phyloP scores from a whole-genome alignment of 352 stramenopile species.

The Phytophthora rubi region DNA sequence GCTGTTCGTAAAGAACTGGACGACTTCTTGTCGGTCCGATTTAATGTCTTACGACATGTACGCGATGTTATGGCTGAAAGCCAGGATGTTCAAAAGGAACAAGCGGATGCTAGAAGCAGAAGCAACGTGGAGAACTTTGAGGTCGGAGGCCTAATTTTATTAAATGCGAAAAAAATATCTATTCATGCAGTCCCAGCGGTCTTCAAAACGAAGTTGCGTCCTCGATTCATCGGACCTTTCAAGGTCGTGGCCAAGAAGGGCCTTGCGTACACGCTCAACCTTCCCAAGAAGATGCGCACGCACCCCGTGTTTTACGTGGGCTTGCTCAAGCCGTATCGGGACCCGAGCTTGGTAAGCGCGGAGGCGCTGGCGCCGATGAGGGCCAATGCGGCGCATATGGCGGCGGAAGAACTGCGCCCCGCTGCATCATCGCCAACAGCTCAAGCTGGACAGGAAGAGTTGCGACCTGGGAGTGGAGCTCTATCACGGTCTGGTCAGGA shows the following conservation, averaged over 20 bases:
- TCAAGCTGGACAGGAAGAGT: not conserved
- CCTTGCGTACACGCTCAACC: constrained; percentile 29
- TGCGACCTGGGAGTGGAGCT: not conserved
- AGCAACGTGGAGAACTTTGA: constrained; percentile 13
- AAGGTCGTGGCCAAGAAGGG: constrained; percentile 32
- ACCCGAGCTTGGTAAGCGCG: not conserved
- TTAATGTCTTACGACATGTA: no score
- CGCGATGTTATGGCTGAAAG: no score
- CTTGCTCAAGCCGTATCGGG: constrained; percentile 15
- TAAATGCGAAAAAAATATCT: constrained; percentile 28
- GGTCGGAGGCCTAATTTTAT: constrained; percentile 25
- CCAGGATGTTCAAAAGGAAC: no score
- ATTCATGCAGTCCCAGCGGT: not conserved
- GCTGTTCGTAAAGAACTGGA: no score
- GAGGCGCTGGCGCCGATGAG: not conserved
- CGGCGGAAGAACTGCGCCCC: no score
- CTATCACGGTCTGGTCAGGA: not conserved
- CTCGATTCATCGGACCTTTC: constrained; percentile 22
- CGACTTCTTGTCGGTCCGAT: no score
- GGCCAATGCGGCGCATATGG: not conserved
- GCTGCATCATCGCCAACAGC: not conserved
- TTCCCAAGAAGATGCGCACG: constrained; percentile 24
- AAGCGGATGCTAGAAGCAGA: not conserved
- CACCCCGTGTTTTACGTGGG: constrained; percentile 33
- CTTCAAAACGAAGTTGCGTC: constrained; percentile 10